Evolutionary conservation across 768 basidiomycete species (phyloP), one percentile per base, ranked within the genome.

Genomic region (Heimioporus sp.): DNA sequence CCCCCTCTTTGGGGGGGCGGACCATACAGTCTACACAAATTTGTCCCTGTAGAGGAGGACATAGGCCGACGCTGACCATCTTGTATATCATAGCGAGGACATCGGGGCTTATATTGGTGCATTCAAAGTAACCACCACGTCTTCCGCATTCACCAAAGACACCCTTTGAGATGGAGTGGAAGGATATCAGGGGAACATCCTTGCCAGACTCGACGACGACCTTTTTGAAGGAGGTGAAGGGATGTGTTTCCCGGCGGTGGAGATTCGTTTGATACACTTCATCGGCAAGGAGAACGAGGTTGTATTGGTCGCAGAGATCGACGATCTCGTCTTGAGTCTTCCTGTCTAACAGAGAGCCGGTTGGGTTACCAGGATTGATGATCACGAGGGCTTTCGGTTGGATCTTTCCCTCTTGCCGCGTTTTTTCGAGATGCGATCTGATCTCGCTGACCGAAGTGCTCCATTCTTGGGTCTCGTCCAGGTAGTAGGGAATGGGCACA

Each of bases 361-460:
- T 98, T 19, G 97, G 96, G 73, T 98, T 99, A 20, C 96, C 96
- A 0, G 96, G 96, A 75, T 99, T 99, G 78, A 99, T 98, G 63
- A 99, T 82, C 55, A 98, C 96, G 51, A 99, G 81, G 6, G 88
- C 93, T 61, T 88, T 92, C 45, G 92, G 78, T 6, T 72, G 69
- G 28, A 80, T 43, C 32, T 66, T 74, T 57, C 86, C 86, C 16
- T 85, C 79, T 52, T 73, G 71, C 28, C 77, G 72, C 1, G 89
- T 89, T 34, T 84, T 79, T 13, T 79, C 73, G 54, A 98, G 74
- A 5, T 89, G 83, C 1, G 73, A 71, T 55, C 83, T 76, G 60
- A 98, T 82, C 46, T 83, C 81, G 10, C 72, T 65, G 37, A 83
- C 75, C 43, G 87, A 86, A 16, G 94, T 92, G 8, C 87, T 81